A percentile compares a stretch with the other conserved stretches of the same genome.
These are phyloP conservation scores for Clarkia xantiana DNA, from an alignment of 345 rosid genomes.

Conservation along the genomic window DNA sequence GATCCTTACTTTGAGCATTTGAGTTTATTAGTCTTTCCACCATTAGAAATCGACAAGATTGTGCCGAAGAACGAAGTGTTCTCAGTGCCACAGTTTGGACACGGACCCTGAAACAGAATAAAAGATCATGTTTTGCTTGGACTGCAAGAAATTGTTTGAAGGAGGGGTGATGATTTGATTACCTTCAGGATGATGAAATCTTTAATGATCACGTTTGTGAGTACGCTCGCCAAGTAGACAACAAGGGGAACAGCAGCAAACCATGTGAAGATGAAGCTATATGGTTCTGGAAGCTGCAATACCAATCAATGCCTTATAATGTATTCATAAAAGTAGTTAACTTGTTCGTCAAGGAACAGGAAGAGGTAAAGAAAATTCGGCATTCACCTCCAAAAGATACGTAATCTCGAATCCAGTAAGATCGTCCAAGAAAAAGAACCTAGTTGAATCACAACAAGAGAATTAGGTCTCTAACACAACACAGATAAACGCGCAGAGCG, in stretches of 20 bases:
- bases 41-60: conserved; percentile 58
- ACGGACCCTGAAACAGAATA: conserved; percentile 39
- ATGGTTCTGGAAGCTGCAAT: conserved; percentile 79
- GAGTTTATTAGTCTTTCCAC: conserved; percentile 51
- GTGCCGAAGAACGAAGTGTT: conserved; percentile 83
- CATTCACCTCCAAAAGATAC: conserved; percentile 67
- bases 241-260: conserved; percentile 79
- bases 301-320: no score
- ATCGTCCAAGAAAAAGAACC: conserved; percentile 96
- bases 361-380: no score
- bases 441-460: conserved; percentile 7
- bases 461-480: conserved; percentile 2
- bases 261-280: conserved; percentile 93
- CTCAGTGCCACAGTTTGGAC: conserved; percentile 92
- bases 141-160: no score
- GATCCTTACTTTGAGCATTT: conserved; percentile 72
- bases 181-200: conserved; percentile 83
- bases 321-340: no score
- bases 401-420: conserved; percentile 85
- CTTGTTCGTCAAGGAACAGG: no score
- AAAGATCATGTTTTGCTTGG: no score
- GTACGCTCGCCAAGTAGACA: conserved; percentile 47
- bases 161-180: background rate
- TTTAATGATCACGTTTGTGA: conserved; percentile 62
- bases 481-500: no score